These are phyloP conservation scores for Aspergillus caelatus DNA, from an alignment of 2,329 filamentous ascomycete species.

Conservation along the genomic window DNA sequence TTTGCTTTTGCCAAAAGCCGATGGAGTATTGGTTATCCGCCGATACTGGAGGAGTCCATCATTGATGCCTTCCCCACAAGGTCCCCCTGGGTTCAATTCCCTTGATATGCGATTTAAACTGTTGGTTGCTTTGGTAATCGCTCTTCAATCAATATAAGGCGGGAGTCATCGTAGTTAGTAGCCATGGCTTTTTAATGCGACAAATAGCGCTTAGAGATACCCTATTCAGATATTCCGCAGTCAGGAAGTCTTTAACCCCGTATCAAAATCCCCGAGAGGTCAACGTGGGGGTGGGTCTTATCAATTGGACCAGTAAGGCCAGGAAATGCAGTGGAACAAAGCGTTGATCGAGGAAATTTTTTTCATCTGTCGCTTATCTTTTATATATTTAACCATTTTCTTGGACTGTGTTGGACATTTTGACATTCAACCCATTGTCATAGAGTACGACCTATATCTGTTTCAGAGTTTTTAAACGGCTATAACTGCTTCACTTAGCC, in stretches of 20 bases:
- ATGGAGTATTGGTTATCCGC: no score
- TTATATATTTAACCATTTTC: neutral
- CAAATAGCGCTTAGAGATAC: neutral
- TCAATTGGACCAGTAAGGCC: neutral
- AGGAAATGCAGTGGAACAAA: neutral
- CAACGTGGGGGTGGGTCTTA: constrained; percentile 1
- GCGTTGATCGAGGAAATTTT: neutral
- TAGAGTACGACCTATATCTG: no score
- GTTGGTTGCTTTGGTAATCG: no score
- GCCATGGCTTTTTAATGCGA: neutral
- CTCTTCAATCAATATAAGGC: neutral
- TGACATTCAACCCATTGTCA: no score
- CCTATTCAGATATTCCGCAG: neutral
- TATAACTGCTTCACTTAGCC: neutral
- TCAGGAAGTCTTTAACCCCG: neutral
- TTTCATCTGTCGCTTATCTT: neutral
- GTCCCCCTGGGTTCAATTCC: neutral
- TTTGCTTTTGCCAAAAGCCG: no score
- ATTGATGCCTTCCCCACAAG: neutral
- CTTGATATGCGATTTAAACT: neutral
- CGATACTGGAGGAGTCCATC: no score
- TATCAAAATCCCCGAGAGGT: neutral
- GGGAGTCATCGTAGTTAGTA: neutral
- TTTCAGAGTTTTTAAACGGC: neutral
- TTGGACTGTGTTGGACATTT: neutral